These are phyloP conservation scores for Aureobasidium namibiae DNA, from an alignment of 2,329 filamentous ascomycete genomes.

Conservation along the genomic window DNA sequence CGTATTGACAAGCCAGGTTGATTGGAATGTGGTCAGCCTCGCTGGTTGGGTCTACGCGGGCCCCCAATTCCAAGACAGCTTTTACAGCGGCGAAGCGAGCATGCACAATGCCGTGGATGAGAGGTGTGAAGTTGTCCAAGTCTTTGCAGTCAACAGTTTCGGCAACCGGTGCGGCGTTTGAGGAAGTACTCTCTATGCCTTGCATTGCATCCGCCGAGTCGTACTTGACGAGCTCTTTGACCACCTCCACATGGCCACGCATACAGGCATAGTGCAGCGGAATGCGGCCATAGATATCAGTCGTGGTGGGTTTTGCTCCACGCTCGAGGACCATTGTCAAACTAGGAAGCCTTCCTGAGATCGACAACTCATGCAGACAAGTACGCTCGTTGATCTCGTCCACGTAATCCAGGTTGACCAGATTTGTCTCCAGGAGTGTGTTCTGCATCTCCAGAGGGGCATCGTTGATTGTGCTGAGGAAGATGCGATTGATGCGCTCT, in stretches of 20 bases:
- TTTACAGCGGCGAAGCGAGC: constrained; percentile 73
- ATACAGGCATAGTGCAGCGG: constrained; percentile 95
- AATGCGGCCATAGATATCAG: constrained; percentile 89
- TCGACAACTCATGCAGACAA: constrained; percentile 91
- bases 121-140: constrained; percentile 92
- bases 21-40: constrained; percentile 89
- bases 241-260: constrained; percentile 80
- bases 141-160: constrained; percentile 81
- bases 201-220: constrained; percentile 19
- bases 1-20: constrained; percentile 91
- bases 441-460: constrained; percentile 69
- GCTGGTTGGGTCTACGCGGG: constrained; percentile 76
- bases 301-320: constrained; percentile 67
- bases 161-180: constrained; percentile 20
- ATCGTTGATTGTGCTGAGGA: constrained; percentile 81
- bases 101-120: constrained; percentile 92
- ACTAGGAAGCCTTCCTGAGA: constrained; percentile 77
- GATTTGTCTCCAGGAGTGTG: constrained; percentile 66
- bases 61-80: constrained; percentile 65
- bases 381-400: constrained; percentile 98
- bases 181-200: constrained; percentile 36
- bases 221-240: constrained; percentile 61
- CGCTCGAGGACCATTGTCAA: constrained; percentile 66
- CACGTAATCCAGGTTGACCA: constrained; percentile 85
- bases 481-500: constrained; percentile 81